These are phyloP conservation scores for Trichosporon sp. DNA, from an alignment of 1,284 basidiomycete species.

Conservation along the genomic window DNA sequence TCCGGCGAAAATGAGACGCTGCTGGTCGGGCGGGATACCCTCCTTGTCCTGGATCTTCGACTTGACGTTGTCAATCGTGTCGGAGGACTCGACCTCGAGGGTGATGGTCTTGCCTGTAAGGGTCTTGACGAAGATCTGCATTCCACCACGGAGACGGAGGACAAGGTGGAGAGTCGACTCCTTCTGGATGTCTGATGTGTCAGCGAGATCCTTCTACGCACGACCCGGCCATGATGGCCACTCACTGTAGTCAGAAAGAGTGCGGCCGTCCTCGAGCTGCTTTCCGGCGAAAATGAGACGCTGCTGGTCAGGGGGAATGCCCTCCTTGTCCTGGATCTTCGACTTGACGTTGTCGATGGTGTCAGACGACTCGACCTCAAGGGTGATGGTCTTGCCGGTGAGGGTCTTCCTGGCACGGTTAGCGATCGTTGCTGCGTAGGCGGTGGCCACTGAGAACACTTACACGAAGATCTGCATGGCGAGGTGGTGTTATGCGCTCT, in stretches of 20 bases:
- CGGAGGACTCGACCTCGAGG: slow-evolving; percentile 76
- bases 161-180: slow-evolving; percentile 97
- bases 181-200: slow-evolving; percentile 76
- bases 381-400: slow-evolving; percentile 57
- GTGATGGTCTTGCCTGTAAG: slow-evolving; percentile 99
- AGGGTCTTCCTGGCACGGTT: slow-evolving; percentile 49
- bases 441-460: slow-evolving; percentile 14
- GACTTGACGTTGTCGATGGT: slow-evolving; percentile 60
- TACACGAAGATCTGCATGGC: slow-evolving; percentile 17
- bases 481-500: not conserved
- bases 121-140: slow-evolving; percentile 50
- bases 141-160: slow-evolving; percentile 93
- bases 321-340: slow-evolving; percentile 57
- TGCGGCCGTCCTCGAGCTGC: slow-evolving; percentile 94
- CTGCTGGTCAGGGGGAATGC: slow-evolving; percentile 88
- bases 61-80: slow-evolving; percentile 98
- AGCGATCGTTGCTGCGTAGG: not conserved
- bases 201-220: not conserved
- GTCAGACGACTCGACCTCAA: slow-evolving; percentile 57
- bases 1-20: slow-evolving; percentile 95
- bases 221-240: slow-evolving; percentile 10
- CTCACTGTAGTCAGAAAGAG: slow-evolving; percentile 78
- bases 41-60: slow-evolving; percentile 95
- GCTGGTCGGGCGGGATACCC: slow-evolving; percentile 77
- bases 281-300: slow-evolving; percentile 91